Conservation (phyloP, 768 basidiomycete species). For the Phanerochaete sordida region DNA sequence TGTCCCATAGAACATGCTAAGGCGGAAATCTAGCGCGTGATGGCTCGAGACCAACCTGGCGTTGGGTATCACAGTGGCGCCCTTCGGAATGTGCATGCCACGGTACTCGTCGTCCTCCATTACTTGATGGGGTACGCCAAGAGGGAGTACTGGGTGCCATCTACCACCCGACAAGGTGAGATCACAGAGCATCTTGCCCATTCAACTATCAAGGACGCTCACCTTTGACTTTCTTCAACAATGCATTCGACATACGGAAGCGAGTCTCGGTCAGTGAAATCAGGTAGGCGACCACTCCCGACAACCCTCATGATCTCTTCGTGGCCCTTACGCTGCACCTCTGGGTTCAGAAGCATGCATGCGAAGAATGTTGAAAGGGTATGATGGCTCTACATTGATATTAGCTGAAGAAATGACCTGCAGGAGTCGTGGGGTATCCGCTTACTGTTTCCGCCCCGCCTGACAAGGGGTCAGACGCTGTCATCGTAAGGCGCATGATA, state of each 20-base stretch:
- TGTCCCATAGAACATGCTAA: neutral
- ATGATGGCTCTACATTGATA: neutral
- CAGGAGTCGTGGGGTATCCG: neutral
- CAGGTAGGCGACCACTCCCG: slow-evolving; percentile 24
- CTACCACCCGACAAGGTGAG: neutral
- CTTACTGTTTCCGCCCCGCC: slow-evolving; percentile 3
- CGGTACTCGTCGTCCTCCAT: slow-evolving; percentile 38
- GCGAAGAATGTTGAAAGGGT: neutral
- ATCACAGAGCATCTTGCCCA: neutral
- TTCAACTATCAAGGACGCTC: neutral
- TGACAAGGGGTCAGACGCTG: neutral
- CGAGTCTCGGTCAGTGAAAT: slow-evolving; percentile 20
- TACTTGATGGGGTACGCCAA: slow-evolving; percentile 37
- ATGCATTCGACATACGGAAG: slow-evolving; percentile 24
- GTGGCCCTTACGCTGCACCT: slow-evolving; percentile 21
- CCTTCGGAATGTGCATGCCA: slow-evolving; percentile 39
- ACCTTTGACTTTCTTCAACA: slow-evolving; percentile 14
- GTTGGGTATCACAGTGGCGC: slow-evolving; percentile 38
- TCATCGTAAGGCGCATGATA: neutral
- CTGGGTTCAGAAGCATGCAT: slow-evolving; percentile 1
- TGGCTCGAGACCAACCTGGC: slow-evolving; percentile 32
- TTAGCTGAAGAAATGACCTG: neutral
- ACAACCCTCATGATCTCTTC: slow-evolving; percentile 25
- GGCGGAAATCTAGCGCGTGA: neutral
- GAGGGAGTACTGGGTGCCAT: slow-evolving; percentile 19